Evolutionary conservation across 2,329 filamentous ascomycete species (phyloP), one percentile per base, ranked within the genome.

Genomic region (Aspergillus sp.): DNA sequence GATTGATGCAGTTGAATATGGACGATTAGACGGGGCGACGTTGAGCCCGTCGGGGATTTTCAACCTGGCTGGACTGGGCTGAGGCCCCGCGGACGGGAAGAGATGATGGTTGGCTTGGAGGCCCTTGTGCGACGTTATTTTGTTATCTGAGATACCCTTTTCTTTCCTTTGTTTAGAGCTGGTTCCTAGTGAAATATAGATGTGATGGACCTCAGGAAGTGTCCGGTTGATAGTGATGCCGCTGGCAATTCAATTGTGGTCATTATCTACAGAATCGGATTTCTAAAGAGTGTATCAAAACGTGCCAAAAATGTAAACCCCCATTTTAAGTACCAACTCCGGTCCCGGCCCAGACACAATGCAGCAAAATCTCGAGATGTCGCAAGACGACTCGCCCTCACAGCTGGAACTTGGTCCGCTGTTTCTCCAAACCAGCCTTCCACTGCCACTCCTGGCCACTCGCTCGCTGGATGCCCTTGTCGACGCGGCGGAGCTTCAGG

Each of bases 361-460:
- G 46, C 22, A 45, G 40, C 35, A 58, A 35, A 45, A 46, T 57
- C 36, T n/a, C 20, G 36, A 58, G 45, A 55, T 42, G 43, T 16
- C 14, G 8, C 49, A 49, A 36, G 50, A 58, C 52, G 17, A 50
- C 38, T 57, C 50, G 24, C 17, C 14, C 52, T 61, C 62, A 97
- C 68, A 99, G 78, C 73, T 95, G 94, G 77, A 97, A 99, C 69
- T 90, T 86, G 61, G 93, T 97, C 65, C 94, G 82, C 67, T 89
- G 80, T 79, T 96, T 96, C 77, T 99, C 94, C 87, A 94, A 95
- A 68, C 86, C 85, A 10, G 89, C 88, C 76, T 95, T 95, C 94
- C 94, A 99, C 70, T 96, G 84, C 93, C 94, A 97, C 67, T 95
- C 89, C 61, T 90, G 83, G 35, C 90, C 90, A 71, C 83, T 86